These are phyloP conservation scores for Myriosclerotinia duriaeana DNA, from an alignment of 2,329 filamentous ascomycete genomes.

Conservation along the genomic window DNA sequence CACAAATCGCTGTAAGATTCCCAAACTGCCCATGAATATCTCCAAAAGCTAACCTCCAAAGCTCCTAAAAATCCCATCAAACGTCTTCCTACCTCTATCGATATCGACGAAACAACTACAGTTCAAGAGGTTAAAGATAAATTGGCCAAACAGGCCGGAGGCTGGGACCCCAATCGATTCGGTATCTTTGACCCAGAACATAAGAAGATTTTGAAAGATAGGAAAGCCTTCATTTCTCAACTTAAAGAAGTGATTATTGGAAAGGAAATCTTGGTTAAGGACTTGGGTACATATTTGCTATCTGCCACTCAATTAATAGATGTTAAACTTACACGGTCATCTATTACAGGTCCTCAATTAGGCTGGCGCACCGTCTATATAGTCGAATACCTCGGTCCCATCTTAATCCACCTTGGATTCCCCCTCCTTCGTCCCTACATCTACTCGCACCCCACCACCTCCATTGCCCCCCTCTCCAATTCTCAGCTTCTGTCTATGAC, in stretches of 20 bases:
- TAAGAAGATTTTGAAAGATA: constrained; percentile 63
- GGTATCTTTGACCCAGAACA: constrained; percentile 60
- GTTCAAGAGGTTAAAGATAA: constrained; percentile 60
- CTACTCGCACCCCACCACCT: constrained; percentile 53
- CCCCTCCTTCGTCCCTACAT: constrained; percentile 70
- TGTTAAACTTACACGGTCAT: not conserved
- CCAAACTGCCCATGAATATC: not conserved
- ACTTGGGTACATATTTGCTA: constrained; percentile 65
- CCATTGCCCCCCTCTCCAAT: constrained; percentile 55
- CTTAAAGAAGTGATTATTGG: constrained; percentile 50
- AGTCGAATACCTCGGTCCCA: constrained; percentile 89
- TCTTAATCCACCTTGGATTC: constrained; percentile 79
- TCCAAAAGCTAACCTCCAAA: constrained; percentile 23
- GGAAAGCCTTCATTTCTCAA: constrained; percentile 53
- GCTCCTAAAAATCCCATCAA: constrained; percentile 39
- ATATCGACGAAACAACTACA: constrained; percentile 48
- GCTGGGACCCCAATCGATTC: constrained; percentile 60
- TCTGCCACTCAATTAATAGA: not conserved
- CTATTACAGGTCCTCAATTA: constrained; percentile 71
- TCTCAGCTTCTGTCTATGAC: constrained; percentile 72
- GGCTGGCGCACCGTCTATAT: constrained; percentile 92
- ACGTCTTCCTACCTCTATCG: constrained; percentile 55
- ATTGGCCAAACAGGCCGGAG: constrained; percentile 52
- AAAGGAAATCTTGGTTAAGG: constrained; percentile 78
- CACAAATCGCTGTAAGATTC: constrained; percentile 20